These are phyloP conservation scores for Jaenimonas drosophilae DNA, from an alignment of 208 protist genomes.

Conservation along the genomic window DNA sequence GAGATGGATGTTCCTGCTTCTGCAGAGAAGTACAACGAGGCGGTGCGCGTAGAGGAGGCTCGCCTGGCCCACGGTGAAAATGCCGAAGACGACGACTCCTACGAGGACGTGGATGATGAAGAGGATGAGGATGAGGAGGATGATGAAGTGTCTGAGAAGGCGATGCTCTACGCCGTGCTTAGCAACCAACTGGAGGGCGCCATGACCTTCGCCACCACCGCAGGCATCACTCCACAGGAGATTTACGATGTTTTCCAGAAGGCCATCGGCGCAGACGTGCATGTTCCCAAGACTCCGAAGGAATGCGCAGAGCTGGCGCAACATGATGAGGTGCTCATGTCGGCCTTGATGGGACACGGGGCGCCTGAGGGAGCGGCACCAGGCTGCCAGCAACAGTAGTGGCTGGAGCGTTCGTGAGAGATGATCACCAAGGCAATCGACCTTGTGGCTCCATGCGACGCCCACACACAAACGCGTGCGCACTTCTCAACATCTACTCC, in stretches of 20 bases:
- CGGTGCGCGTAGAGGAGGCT: conserved; percentile 14
- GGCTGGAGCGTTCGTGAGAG: too few relatives aligned
- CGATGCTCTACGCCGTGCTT: conserved; percentile 10
- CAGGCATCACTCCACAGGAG: conserved; percentile 1
- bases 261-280: conserved; percentile 4
- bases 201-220: conserved; percentile 6
- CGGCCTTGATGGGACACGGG: too few relatives aligned
- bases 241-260: conserved; percentile 5
- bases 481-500: too few relatives aligned
- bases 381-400: too few relatives aligned
- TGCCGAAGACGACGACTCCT: conserved; percentile 9
- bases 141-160: neutral
- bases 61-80: conserved; percentile 1
- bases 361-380: too few relatives aligned
- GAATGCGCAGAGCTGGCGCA: too few relatives aligned
- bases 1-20: conserved; percentile 11
- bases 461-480: too few relatives aligned
- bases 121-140: conserved; percentile 14
- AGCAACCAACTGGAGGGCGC: conserved; percentile 13
- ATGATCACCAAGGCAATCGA: too few relatives aligned
- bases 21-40: conserved; percentile 14
- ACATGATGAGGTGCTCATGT: too few relatives aligned
- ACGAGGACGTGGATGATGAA: conserved; percentile 12
- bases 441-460: too few relatives aligned
- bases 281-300: too few relatives aligned